Conservation (phyloP, 1,139 yeast genomes). For the Barnettozyma hawaiiensis region DNA sequence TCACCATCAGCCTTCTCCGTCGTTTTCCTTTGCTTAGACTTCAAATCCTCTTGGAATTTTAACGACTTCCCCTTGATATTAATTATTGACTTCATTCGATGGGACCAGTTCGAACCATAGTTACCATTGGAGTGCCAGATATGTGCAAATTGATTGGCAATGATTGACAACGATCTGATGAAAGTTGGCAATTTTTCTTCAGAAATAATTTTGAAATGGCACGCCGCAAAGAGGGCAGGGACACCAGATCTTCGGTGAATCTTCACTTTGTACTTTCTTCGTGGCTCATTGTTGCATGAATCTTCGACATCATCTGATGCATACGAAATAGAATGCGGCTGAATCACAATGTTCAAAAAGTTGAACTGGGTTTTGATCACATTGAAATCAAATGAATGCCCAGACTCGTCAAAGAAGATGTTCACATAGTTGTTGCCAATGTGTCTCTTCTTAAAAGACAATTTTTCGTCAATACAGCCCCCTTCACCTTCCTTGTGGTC, state of each 20-base stretch:
- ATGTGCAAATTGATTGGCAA: conserved; percentile 67
- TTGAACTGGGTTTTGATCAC: conserved; percentile 74
- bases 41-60: conserved; percentile 20
- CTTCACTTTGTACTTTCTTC: conserved; percentile 48
- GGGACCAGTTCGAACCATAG: conserved; percentile 60
- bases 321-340: conserved; percentile 46
- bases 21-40: conserved; percentile 6
- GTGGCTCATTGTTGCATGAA: conserved; percentile 2
- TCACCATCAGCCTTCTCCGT: conserved; percentile 9
- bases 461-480: conserved; percentile 20
- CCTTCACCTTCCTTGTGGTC: conserved; percentile 38
- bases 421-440: conserved; percentile 84
- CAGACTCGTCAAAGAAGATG: conserved; percentile 73
- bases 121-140: conserved; percentile 60
- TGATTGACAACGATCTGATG: conserved; percentile 59
- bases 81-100: conserved; percentile 53
- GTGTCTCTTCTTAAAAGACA: conserved; percentile 68
- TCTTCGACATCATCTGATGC: conserved; percentile 3
- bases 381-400: conserved; percentile 62
- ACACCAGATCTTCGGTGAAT: conserved; percentile 62
- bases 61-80: conserved; percentile 42
- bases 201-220: conserved; percentile 66
- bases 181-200: conserved; percentile 54
- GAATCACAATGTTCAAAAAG: conserved; percentile 71
- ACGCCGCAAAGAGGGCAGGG: conserved; percentile 71